Percentiles rank a stretch among this genome's conserved stretches.
Evolutionary conservation across 805 yeast species (phyloP).

Genomic region (Ogataea dorogensis): DNA sequence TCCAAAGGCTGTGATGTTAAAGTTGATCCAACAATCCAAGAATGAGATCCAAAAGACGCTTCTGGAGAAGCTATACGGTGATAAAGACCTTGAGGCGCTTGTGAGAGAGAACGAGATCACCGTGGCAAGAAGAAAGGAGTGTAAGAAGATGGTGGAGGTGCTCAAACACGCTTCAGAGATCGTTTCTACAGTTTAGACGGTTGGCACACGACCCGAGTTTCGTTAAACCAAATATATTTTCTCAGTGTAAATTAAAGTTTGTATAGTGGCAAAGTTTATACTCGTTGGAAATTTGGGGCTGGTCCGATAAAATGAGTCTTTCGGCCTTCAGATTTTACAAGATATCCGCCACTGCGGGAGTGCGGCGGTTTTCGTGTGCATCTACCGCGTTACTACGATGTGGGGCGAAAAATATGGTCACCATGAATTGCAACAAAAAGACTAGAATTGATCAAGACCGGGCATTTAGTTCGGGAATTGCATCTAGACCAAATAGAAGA

Average conservation of each 20-base stretch:
- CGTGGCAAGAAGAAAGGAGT: constrained; percentile 91
- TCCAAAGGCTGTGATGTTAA: constrained; percentile 94
- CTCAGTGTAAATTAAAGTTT: neutral
- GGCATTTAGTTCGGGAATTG: neutral
- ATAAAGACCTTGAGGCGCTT: constrained; percentile 68
- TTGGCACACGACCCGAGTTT: constrained; percentile 6
- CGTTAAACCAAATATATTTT: constrained; percentile 5
- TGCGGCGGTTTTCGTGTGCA: constrained; percentile 1
- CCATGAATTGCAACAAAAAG: neutral
- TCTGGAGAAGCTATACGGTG: constrained; percentile 80
- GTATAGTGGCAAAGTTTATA: constrained; percentile 6
- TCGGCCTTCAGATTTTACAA: neutral
- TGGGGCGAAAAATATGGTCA: constrained; percentile 1
- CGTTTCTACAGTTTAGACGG: constrained; percentile 61
- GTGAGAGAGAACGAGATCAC: constrained; percentile 92
- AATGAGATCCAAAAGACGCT: constrained; percentile 88
- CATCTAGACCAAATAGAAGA: neutral
- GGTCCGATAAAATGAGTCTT: constrained; percentile 1
- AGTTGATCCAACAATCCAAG: constrained; percentile 80
- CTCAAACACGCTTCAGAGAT: constrained; percentile 87
- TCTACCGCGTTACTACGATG: constrained; percentile 3
- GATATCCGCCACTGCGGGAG: constrained; percentile 1
- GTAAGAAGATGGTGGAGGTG: constrained; percentile 92
- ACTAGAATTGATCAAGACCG: neutral
- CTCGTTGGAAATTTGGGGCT: neutral